Evolutionary conservation across 148 eudicot species (phyloP).

Genomic region (Silene conica): DNA sequence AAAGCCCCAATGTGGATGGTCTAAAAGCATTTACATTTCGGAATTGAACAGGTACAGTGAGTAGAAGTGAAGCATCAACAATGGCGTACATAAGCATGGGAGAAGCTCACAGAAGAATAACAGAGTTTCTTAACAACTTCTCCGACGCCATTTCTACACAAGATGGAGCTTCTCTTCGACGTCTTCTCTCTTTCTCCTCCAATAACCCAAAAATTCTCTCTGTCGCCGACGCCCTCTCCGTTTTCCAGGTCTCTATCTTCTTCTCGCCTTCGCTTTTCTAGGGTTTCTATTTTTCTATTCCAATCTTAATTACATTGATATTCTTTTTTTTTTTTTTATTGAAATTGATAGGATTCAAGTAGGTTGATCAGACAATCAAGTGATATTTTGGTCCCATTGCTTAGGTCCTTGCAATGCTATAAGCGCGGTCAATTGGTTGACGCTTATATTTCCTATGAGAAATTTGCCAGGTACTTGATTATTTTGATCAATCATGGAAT

Average conservation of each 20-base stretch:
- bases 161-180: slow-evolving; percentile 62
- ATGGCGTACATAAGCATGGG: slow-evolving; percentile 93
- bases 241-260: slow-evolving; percentile 61
- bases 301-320: no score
- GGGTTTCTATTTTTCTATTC: slow-evolving; percentile 14
- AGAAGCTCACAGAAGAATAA: slow-evolving; percentile 80
- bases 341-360: slow-evolving; percentile 53
- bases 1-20: no score
- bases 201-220: slow-evolving; percentile 51
- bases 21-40: no score
- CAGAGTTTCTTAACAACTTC: slow-evolving; percentile 61
- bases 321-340: background rate
- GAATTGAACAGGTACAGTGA: no score
- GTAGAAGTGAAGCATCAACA: no score
- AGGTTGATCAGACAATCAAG: slow-evolving; percentile 63
- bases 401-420: slow-evolving; percentile 73
- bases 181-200: slow-evolving; percentile 66
- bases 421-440: slow-evolving; percentile 68
- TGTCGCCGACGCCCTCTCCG: slow-evolving; percentile 77
- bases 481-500: background rate
- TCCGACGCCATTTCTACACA: slow-evolving; percentile 67
- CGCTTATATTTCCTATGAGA: slow-evolving; percentile 73
- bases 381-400: slow-evolving; percentile 61
- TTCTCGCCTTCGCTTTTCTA: background rate
- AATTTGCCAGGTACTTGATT: slow-evolving; percentile 62